Base-by-base conservation (phyloP, 345 rosid genomes). In the Litchi chinensis region DNA sequence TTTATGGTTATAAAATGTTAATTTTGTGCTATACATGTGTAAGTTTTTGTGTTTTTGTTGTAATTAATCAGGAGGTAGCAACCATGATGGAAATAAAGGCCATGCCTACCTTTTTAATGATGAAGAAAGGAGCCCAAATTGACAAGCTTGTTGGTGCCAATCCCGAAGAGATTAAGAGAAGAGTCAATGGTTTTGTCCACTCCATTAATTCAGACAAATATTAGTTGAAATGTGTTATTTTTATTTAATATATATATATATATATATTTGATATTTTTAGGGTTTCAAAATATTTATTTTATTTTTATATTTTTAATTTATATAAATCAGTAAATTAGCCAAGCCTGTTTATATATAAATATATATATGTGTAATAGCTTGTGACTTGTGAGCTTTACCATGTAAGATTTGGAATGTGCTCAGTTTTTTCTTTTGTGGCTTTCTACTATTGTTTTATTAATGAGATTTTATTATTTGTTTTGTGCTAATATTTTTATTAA, bases 61-160 rank as follows among this genome's bases (percentile, higher is more conserved):
- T 3, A 44, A 10, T 5, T 22, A 0, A 10, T 15, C 22, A 82
- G 87, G 80, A 28, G 39, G 87, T 81, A 12, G 88, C 90, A 52
- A 57, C 81, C 11, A 84, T 76, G 80, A 83, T 83, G 86, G 84
- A 81, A 75, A 80, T 89, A 22, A 89, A 71, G 75, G 92, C 90
- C 46, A 89, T 89, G 92, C 90, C 90, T 8, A 85, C 86, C 0
- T 89, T 87, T 76, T 10, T 80, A 65, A 56, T 87, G 76, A 82
- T 85, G 89, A 82, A 52, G 26, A 77, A 79, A 65, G 92, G 84
- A 40, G 71, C 21, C 66, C 48, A 41, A 63, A 75, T 79, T 68
- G 87, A 85, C 21, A 89, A 84, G 83, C 71, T 85, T 70, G 86
- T 89, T 68, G 90, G 92, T 72, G 89, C 89, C 3, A 87, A 87